These are phyloP conservation scores for Marsdenia floribunda DNA, from an alignment of 257 asterid species.

Conservation along the genomic window DNA sequence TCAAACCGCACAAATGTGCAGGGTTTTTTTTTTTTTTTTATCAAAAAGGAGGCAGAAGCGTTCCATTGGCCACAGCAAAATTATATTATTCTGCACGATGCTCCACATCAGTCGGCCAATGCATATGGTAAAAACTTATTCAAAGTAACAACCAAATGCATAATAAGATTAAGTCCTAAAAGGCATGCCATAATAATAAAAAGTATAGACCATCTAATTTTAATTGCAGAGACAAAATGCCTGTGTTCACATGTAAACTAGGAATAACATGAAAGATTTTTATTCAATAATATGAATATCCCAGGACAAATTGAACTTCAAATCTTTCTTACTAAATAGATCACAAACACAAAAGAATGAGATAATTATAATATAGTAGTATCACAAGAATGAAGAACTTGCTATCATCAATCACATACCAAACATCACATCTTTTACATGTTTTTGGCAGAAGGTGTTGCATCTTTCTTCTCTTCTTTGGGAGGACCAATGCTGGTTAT, in stretches of 20 bases:
- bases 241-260: neutral
- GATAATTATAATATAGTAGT: neutral
- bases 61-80: too few species aligned
- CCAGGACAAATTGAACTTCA: neutral
- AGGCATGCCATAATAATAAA: too few species aligned
- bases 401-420: slow-evolving; percentile 18
- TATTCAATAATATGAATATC: neutral
- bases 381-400: slow-evolving; percentile 1
- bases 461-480: slow-evolving; percentile 22
- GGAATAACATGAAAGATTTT: neutral
- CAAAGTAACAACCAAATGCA: neutral
- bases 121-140: too few species aligned
- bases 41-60: too few species aligned
- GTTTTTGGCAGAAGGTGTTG: slow-evolving; percentile 20
- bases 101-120: neutral
- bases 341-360: neutral
- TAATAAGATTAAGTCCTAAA: neutral
- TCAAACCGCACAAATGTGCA: too few species aligned
- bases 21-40: too few species aligned
- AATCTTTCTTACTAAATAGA: neutral
- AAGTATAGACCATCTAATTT: neutral
- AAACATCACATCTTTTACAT: slow-evolving; percentile 26
- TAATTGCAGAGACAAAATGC: neutral
- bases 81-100: too few species aligned
- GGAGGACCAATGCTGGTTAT: slow-evolving; percentile 12